Evolutionary conservation across 129 eudicot species (phyloP).

Genomic region (Flaveria linearis): DNA sequence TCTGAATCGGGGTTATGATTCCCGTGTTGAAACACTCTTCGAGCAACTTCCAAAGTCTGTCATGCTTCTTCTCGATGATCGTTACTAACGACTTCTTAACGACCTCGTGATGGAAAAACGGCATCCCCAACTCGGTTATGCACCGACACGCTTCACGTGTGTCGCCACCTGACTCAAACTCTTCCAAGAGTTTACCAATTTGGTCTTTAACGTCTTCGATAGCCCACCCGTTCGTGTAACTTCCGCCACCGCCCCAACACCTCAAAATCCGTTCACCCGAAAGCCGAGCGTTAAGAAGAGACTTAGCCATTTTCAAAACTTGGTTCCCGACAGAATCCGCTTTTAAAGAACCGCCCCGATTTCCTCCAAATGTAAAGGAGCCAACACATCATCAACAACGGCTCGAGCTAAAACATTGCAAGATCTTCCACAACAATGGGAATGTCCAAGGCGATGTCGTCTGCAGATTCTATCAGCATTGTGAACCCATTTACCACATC

Average conservation of each 20-base stretch:
- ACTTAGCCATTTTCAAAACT: conserved; percentile 67
- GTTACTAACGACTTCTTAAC: conserved; percentile 77
- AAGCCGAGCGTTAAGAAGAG: conserved; percentile 77
- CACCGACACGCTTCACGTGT: conserved; percentile 75
- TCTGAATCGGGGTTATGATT: conserved; percentile 69
- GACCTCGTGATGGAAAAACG: conserved; percentile 95
- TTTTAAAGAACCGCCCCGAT: conserved; percentile 49
- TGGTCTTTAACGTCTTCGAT: conserved; percentile 91
- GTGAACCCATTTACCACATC: conserved; percentile 79
- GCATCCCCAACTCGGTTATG: conserved; percentile 86
- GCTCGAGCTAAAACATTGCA: conserved; percentile 89
- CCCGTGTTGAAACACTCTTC: conserved; percentile 63
- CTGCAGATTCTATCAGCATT: conserved; percentile 81
- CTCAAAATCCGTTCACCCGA: conserved; percentile 88
- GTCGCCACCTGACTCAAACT: conserved; percentile 86
- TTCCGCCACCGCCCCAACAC: conserved; percentile 97
- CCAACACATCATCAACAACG: conserved; percentile 79
- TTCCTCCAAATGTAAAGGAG: conserved; percentile 81
- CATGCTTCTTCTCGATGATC: conserved; percentile 72
- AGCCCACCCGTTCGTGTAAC: conserved; percentile 67
- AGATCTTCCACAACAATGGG: conserved; percentile 85
- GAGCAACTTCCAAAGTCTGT: conserved; percentile 65
- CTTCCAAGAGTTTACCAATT: conserved; percentile 72
- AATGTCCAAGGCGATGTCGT: conserved; percentile 79
- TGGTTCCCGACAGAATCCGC: conserved; percentile 59